Conservation (phyloP, 2,329 filamentous ascomycete genomes). For the Dothistroma septosporum region DNA sequence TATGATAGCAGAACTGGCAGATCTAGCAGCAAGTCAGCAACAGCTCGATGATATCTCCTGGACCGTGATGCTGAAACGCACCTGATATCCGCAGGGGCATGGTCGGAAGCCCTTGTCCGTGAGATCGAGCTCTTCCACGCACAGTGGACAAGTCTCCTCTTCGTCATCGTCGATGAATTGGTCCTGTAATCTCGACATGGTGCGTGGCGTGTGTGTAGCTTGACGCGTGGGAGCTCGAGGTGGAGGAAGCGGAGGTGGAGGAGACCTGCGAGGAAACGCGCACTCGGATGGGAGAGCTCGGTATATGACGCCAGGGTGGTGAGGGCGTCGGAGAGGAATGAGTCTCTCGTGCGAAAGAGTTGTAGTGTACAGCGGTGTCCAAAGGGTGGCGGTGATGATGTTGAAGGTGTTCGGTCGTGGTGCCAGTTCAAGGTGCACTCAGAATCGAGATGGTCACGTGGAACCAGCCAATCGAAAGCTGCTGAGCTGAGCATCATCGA, state of each 20-base stretch:
- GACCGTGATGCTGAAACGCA: conserved; percentile 45
- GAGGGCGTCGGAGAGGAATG: background rate
- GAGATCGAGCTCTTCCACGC: conserved; percentile 97
- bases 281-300: background rate
- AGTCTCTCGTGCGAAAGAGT: background rate
- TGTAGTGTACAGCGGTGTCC: background rate
- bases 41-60: background rate
- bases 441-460: background rate
- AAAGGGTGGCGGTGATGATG: background rate
- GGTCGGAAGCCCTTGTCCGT: conserved; percentile 95
- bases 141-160: conserved; percentile 73
- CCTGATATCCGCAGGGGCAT: conserved; percentile 97
- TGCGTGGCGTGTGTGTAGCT: conserved; percentile 26
- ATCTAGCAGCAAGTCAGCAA: conserved; percentile 56
- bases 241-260: conserved; percentile 3
- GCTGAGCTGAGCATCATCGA: background rate
- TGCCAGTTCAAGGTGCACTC: background rate
- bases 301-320: conserved; percentile 7
- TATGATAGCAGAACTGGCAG: conserved; percentile 99
- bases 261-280: conserved; percentile 2
- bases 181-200: conserved; percentile 50
- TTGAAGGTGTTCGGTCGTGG: background rate
- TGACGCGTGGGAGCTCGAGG: conserved; percentile 11
- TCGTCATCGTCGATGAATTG: conserved; percentile 54
- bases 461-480: background rate